These are phyloP conservation scores for Diaporthe amygdali DNA, from an alignment of 2,329 filamentous ascomycete genomes.

Conservation along the genomic window DNA sequence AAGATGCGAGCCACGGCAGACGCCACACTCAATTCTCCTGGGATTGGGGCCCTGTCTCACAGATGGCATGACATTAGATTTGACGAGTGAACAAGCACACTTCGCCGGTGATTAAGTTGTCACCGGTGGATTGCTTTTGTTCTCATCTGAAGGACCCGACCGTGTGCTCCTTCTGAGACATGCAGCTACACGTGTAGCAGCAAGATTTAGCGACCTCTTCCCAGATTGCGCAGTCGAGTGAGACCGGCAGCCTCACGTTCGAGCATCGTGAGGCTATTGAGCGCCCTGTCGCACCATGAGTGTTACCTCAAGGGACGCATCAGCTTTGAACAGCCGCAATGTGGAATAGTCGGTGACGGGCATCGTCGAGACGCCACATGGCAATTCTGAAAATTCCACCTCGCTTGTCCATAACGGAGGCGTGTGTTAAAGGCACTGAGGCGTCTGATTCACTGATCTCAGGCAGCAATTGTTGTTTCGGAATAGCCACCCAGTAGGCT, in stretches of 20 bases:
- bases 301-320: background rate
- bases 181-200: constrained; percentile 26
- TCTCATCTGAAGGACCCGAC: constrained; percentile 18
- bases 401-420: background rate
- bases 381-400: background rate
- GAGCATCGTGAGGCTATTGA: constrained; percentile 14
- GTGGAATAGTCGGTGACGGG: background rate
- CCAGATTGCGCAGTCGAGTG: constrained; percentile 23
- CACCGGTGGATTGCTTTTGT: background rate
- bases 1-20: constrained; percentile 16
- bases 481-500: background rate
- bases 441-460: background rate
- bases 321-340: background rate
- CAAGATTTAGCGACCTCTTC: constrained; percentile 21
- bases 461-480: background rate
- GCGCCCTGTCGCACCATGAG: background rate
- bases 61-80: background rate
- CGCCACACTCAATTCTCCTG: constrained; percentile 23
- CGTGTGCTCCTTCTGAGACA: constrained; percentile 23
- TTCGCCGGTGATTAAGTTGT: constrained; percentile 7
- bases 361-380: background rate
- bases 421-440: background rate
- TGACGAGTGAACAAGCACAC: background rate
- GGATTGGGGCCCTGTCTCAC: constrained; percentile 17
- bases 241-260: constrained; percentile 7